These are phyloP conservation scores for Capronia epimyces DNA, from an alignment of 2,329 filamentous ascomycete genomes.

Conservation along the genomic window DNA sequence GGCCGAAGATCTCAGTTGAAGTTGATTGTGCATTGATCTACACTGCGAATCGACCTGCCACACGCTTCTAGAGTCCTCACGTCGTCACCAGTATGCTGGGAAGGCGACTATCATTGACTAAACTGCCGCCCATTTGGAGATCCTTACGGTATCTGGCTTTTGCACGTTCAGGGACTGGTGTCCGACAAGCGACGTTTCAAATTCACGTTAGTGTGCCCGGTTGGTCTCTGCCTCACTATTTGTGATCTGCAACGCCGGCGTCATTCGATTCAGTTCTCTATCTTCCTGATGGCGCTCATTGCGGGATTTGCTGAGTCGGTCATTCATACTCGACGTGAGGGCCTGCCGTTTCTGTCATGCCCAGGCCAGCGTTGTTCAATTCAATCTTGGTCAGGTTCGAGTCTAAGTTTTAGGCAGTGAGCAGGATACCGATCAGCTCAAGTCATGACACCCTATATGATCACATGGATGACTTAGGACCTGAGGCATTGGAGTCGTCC, in stretches of 20 bases:
- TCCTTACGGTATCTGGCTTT: not conserved
- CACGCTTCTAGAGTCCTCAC: not conserved
- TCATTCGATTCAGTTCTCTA: not conserved
- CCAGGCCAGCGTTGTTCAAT: not conserved
- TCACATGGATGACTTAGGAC: no score
- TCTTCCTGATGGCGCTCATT: not conserved
- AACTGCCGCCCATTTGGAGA: not conserved
- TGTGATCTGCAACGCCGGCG: not conserved
- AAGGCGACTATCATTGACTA: not conserved
- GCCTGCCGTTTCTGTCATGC: no score
- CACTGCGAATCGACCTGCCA: not conserved
- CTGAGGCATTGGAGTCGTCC: no score
- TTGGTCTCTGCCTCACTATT: not conserved
- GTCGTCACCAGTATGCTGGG: not conserved
- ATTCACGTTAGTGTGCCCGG: not conserved
- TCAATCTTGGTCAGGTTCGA: not conserved
- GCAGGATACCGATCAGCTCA: not conserved
- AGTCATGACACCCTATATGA: no score
- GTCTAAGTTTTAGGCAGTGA: not conserved
- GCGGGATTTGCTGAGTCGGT: not conserved
- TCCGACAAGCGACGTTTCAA: not conserved
- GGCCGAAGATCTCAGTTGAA: not conserved
- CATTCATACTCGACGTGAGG: not conserved
- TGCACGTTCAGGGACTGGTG: not conserved
- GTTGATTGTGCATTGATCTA: not conserved